A percentile compares a stretch with the other conserved stretches of the same genome.
These are phyloP conservation scores for Isoetes engelmannii DNA, from an alignment of 83 land plant species.

Conservation along the genomic window DNA sequence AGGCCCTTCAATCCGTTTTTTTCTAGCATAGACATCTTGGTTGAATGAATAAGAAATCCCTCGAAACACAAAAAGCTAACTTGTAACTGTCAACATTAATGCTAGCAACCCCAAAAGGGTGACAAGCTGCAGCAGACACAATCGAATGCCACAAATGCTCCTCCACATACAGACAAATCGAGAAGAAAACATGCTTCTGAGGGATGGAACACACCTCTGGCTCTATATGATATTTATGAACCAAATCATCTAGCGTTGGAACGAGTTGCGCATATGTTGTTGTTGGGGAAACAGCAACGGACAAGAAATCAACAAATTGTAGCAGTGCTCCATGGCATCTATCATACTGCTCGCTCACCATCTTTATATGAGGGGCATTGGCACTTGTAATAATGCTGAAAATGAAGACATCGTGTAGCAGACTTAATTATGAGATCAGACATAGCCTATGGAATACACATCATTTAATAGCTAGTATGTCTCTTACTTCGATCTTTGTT, in stretches of 20 bases:
- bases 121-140: too few species aligned
- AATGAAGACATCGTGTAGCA: background rate
- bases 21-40: too few species aligned
- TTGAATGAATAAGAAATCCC: too few species aligned
- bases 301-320: constrained; percentile 94
- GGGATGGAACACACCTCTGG: constrained; percentile 61
- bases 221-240: constrained; percentile 81
- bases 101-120: too few species aligned
- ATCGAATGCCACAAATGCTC: too few species aligned
- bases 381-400: constrained; percentile 84
- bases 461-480: background rate
- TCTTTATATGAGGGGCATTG: constrained; percentile 82
- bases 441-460: background rate
- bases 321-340: constrained; percentile 91
- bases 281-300: constrained; percentile 68
- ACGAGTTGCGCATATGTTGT: constrained; percentile 76
- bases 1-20: too few species aligned
- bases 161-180: too few species aligned
- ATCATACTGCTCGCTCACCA: constrained; percentile 98
- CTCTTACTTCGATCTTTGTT: constrained; percentile 86
- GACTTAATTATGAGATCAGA: too few species aligned
- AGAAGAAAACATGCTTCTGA: too few species aligned
- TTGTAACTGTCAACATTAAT: too few species aligned
- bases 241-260: constrained; percentile 76
- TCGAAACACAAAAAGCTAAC: too few species aligned